phyloP scores from a whole-genome alignment of 306 rosid genomes.

The Elaeagnus macrophylla region DNA sequence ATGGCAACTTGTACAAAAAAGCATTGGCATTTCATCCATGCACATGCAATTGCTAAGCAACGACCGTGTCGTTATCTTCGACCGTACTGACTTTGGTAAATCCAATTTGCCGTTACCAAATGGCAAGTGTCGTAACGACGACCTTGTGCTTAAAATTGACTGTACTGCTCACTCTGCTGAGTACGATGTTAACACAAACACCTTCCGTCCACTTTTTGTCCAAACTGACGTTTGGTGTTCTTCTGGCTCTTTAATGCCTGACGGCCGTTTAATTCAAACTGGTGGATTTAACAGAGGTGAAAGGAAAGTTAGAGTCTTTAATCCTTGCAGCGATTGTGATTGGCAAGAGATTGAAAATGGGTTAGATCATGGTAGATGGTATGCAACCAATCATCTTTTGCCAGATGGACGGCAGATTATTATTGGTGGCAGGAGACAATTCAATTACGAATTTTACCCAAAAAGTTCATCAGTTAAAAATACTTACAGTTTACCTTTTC shows the following conservation, averaged over 20 bases:
- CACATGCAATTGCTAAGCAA: conserved; percentile 56
- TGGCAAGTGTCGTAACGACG: conserved; percentile 28
- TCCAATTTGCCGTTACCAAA: conserved; percentile 31
- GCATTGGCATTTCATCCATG: conserved; percentile 63
- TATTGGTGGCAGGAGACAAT: conserved; percentile 63
- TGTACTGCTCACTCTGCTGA: conserved; percentile 69
- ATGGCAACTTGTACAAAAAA: conserved; percentile 56
- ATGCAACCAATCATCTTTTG: conserved; percentile 51
- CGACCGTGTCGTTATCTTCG: conserved; percentile 58
- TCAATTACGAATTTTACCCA: conserved; percentile 56
- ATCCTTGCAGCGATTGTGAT: conserved; percentile 51
- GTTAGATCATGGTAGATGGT: conserved; percentile 52
- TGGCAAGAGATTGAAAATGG: conserved; percentile 38
- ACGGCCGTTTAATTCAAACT: conserved; percentile 56
- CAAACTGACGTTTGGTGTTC: conserved; percentile 81
- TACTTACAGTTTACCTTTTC: conserved; percentile 33
- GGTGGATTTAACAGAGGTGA: conserved; percentile 56
- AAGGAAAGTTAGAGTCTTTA: conserved; percentile 30
- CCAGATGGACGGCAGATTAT: conserved; percentile 42
- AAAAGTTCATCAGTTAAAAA: not conserved
- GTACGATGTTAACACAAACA: conserved; percentile 50
- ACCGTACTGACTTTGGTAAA: conserved; percentile 50
- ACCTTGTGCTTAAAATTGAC: conserved; percentile 23
- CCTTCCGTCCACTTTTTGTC: conserved; percentile 42
- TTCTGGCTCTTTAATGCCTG: conserved; percentile 58